These are phyloP conservation scores for Corylus americana DNA, from an alignment of 306 rosid species.

Conservation along the genomic window DNA sequence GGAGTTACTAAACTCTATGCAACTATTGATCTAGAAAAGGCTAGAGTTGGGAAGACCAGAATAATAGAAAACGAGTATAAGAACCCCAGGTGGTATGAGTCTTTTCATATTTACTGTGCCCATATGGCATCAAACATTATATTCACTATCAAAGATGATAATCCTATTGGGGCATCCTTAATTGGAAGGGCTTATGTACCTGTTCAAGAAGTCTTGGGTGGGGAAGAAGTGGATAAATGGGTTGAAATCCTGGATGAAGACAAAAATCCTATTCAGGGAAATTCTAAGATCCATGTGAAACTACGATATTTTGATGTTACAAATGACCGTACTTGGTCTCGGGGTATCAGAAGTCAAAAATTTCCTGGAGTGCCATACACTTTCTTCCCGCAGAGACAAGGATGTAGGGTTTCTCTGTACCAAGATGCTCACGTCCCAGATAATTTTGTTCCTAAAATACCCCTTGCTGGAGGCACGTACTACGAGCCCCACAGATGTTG, in stretches of 20 bases:
- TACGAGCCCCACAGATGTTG: conserved; percentile 68
- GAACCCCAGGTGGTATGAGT: conserved; percentile 69
- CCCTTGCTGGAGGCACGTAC: conserved; percentile 59
- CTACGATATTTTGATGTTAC: conserved; percentile 63
- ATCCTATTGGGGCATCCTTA: conserved; percentile 75
- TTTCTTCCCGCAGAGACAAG: conserved; percentile 62
- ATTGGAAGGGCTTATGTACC: conserved; percentile 78
- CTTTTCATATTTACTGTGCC: conserved; percentile 75
- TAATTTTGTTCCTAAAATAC: conserved; percentile 59
- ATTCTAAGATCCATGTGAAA: conserved; percentile 68
- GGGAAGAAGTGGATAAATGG: conserved; percentile 64
- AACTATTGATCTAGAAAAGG: conserved; percentile 72
- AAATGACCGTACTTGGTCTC: conserved; percentile 55
- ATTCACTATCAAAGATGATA: conserved; percentile 71
- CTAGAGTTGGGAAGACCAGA: conserved; percentile 79
- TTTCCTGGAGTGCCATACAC: conserved; percentile 83
- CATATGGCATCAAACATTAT: conserved; percentile 59
- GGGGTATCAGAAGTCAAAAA: conserved; percentile 56
- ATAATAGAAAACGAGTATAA: conserved; percentile 52
- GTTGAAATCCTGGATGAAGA: conserved; percentile 54
- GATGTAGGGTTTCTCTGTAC: conserved; percentile 65
- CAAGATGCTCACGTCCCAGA: conserved; percentile 80
- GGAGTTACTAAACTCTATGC: conserved; percentile 69
- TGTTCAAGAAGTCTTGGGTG: conserved; percentile 55
- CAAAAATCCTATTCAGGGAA: conserved; percentile 49